Evolutionary conservation across 352 stramenopile species (phyloP), one percentile per base, ranked within the genome.

Genomic region (Phytophthora litchii): DNA sequence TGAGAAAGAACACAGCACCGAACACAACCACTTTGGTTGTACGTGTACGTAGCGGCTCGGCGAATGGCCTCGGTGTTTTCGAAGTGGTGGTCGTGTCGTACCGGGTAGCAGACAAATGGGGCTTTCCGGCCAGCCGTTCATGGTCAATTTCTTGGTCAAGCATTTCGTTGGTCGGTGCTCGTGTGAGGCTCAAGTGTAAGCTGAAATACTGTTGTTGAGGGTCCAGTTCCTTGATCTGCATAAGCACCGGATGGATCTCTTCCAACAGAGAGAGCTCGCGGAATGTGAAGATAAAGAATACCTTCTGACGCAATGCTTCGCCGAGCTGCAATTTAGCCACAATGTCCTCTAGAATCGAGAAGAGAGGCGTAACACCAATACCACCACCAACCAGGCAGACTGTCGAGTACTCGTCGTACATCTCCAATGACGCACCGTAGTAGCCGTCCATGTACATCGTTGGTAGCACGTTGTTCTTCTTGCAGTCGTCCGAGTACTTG

Each of bases 361-460:
- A 63, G 13, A 86, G 31, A 2, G 78, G 75, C 0, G 78, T 80
- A 4, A 67, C 67, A 13, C 75, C 78, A 34, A 83, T 83, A 32
- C 78, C 75, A 1, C 75, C 72, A 16, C 64, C 74, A 11, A 85
- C 49, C 1, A 86, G 46, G 23, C 67, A 74, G 3, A 86, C 25
- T 0, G 67, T 82, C 10, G 42, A 40, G 43, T 79, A 84, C 20
- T 75, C 36, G 3, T 72, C 50, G 50, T 83, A 83, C 19, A 41
- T 46, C 16, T 72, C 56, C 9, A 83, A 48, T 16, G 76, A 83
- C 4, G 56, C 27, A 8, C 70, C 73, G 52, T 86, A 88, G 68
- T 69, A 84, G 19, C 76, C 78, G 35, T 86, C 76, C 54, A 84
- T 64, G 31, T 83, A 78, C 16, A 86, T 49, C 12, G 59, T 61